Conservation (phyloP, 306 rosid species). For the Ammopiptanthus mongolicus region DNA sequence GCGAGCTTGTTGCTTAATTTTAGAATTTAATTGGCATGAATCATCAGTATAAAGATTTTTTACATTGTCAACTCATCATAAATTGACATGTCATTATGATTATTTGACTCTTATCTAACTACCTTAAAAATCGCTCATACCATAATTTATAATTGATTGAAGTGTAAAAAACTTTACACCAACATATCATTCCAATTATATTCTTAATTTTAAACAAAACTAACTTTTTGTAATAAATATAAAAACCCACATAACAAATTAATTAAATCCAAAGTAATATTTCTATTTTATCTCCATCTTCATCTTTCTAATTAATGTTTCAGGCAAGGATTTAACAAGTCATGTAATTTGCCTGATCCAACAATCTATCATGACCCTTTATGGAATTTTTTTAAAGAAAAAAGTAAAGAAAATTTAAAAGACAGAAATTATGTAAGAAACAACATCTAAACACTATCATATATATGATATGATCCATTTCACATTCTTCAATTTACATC, state of each 20-base stretch:
- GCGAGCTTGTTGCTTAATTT: not conserved
- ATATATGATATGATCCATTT: not conserved
- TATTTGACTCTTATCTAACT: no score
- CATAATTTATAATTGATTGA: no score
- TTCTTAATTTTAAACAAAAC: not conserved
- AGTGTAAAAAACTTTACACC: no score
- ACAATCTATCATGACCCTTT: not conserved
- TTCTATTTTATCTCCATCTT: not conserved
- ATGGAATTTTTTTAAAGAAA: not conserved
- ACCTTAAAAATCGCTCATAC: no score
- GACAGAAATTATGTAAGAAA: not conserved
- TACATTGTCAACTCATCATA: no score
- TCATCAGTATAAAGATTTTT: no score
- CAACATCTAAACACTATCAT: not conserved
- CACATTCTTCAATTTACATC: conserved; percentile 16
- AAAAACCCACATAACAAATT: not conserved
- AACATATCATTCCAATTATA: no score
- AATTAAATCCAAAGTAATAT: not conserved
- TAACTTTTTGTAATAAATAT: not conserved
- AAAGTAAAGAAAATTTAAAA: not conserved
- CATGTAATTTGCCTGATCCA: not conserved
- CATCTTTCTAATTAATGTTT: not conserved
- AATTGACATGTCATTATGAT: no score
- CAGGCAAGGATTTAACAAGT: not conserved
- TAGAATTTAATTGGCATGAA: no score